Percentiles rank a stretch among this genome's conserved stretches.
phyloP scores from a whole-genome alignment of 495 filamentous ascomycete species.

The Aspergillus avenaceus region DNA sequence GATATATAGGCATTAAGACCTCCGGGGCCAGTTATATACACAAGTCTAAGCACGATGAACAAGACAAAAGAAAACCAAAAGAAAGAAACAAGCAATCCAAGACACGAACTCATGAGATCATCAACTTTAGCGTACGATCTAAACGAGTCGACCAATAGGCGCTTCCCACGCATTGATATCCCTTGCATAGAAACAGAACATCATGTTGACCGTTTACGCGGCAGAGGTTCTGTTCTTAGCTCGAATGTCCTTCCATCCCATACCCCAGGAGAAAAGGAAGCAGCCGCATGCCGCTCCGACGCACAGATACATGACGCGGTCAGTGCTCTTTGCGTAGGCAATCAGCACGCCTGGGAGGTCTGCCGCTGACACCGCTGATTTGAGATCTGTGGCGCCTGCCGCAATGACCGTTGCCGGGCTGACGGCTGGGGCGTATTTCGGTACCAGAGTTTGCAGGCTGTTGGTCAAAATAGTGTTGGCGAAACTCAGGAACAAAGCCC shows the following conservation, averaged over 20 bases:
- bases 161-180: too few relatives aligned
- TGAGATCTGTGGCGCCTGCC: background rate
- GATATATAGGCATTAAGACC: too few relatives aligned
- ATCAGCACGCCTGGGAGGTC: background rate
- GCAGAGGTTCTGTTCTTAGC: too few relatives aligned
- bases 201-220: too few relatives aligned
- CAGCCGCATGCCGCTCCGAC: background rate
- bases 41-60: too few relatives aligned
- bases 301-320: background rate
- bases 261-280: background rate
- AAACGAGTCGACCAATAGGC: too few relatives aligned
- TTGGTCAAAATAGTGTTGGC: background rate
- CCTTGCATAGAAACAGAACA: too few relatives aligned
- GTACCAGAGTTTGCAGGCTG: background rate
- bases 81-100: too few relatives aligned
- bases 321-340: background rate
- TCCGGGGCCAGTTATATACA: too few relatives aligned
- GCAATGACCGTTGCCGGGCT: background rate
- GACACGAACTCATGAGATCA: too few relatives aligned
- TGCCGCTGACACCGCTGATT: background rate
- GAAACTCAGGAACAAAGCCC: background rate
- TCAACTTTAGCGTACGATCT: too few relatives aligned
- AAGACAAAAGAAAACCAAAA: too few relatives aligned
- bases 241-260: background rate
- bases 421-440: background rate